Evolutionary conservation across 306 rosid genomes (phyloP).

Genomic region (Cicer bijugum): DNA sequence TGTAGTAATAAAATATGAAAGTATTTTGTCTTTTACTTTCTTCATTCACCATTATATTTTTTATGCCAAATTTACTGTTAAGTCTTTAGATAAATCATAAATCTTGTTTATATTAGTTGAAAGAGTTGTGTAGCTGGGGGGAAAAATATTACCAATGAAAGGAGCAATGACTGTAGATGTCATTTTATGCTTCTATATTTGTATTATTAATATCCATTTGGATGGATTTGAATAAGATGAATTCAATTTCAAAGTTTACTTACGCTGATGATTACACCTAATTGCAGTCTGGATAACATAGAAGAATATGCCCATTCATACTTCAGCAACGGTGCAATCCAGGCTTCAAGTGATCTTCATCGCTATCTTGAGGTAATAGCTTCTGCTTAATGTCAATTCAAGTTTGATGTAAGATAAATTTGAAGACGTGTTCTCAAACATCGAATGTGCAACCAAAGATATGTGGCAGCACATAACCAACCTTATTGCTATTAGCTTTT

Average conservation of each 20-base stretch:
- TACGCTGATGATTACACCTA: conserved; percentile 31
- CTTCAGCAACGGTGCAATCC: conserved; percentile 72
- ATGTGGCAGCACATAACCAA: background rate
- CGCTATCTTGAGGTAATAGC: conserved; percentile 54
- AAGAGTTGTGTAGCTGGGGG: conserved; percentile 23
- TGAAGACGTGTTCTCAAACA: background rate
- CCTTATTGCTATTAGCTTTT: conserved; percentile 9
- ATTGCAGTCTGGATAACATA: conserved; percentile 74
- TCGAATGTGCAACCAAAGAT: conserved; percentile 20
- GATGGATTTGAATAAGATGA: conserved; percentile 33
- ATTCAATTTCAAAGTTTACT: conserved; percentile 20
- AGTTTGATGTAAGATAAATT: conserved; percentile 36
- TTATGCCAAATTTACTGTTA: conserved; percentile 36
- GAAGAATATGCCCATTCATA: conserved; percentile 86
- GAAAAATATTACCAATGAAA: conserved; percentile 30
- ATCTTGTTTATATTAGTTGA: conserved; percentile 6
- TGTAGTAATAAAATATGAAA: too few relatives aligned
- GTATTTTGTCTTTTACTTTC: too few relatives aligned
- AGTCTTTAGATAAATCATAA: conserved; percentile 7
- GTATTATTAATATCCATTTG: conserved; percentile 21
- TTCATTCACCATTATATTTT: background rate
- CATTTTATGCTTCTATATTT: conserved; percentile 26
- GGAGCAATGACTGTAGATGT: conserved; percentile 5
- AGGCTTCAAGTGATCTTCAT: conserved; percentile 65
- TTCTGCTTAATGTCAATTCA: conserved; percentile 32